phyloP scores from a whole-genome alignment of 805 yeast species.

The Yarrowia divulgata region DNA sequence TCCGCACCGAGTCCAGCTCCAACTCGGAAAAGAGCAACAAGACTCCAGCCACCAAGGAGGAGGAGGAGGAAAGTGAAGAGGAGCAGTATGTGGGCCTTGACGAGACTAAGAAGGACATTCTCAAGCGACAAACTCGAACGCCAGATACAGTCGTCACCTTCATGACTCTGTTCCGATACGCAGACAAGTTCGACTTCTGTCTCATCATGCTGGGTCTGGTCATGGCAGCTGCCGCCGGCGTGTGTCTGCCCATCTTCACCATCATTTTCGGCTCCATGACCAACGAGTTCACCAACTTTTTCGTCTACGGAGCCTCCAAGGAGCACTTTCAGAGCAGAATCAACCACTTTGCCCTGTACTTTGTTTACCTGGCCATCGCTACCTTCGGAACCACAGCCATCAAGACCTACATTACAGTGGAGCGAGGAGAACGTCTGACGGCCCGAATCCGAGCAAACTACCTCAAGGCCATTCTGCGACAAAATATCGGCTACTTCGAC shows the following conservation, averaged over 20 bases:
- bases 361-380: conserved; percentile 54
- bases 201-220: conserved; percentile 48
- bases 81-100: conserved; percentile 48
- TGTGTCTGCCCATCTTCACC: conserved; percentile 54
- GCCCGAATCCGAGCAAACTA: conserved; percentile 53
- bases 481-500: conserved; percentile 55
- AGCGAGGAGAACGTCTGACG: conserved; percentile 54
- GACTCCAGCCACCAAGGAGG: conserved; percentile 28
- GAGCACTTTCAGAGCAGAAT: conserved; percentile 50
- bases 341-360: conserved; percentile 52
- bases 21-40: conserved; percentile 31
- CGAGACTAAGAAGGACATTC: conserved; percentile 48
- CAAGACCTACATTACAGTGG: conserved; percentile 51
- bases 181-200: conserved; percentile 47
- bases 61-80: conserved; percentile 8
- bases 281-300: conserved; percentile 50
- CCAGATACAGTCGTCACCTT: conserved; percentile 44
- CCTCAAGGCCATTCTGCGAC: conserved; percentile 51
- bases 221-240: conserved; percentile 52
- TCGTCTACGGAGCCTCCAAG: conserved; percentile 45
- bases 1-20: conserved; percentile 22
- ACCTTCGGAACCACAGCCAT: conserved; percentile 48
- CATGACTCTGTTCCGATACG: conserved; percentile 51
- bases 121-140: conserved; percentile 49
- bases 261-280: conserved; percentile 54